A percentile compares a stretch with the other conserved stretches of the same genome.
phyloP scores from a whole-genome alignment of 257 asterid genomes.

The Rubia yunnanensis region DNA sequence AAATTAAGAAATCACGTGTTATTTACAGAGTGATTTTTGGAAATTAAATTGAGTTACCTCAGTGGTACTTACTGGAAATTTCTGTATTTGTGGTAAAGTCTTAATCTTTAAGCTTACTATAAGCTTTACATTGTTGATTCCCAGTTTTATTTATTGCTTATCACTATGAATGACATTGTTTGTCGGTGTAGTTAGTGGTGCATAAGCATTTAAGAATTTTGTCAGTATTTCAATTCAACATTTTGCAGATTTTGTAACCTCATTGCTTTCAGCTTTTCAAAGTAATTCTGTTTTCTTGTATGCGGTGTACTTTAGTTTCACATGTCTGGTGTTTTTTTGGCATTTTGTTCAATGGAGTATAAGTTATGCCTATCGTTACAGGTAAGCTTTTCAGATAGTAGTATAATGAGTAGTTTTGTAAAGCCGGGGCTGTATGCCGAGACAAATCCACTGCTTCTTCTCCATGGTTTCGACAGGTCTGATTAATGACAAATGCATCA shows the following conservation, averaged over 20 bases:
- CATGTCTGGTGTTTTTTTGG: neutral
- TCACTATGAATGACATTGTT: neutral
- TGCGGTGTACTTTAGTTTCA: neutral
- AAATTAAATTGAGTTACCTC: neutral
- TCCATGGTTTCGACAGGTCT: constrained; percentile 96
- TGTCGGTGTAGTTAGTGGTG: neutral
- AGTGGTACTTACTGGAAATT: neutral
- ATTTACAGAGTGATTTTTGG: neutral
- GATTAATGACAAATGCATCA: constrained; percentile 15
- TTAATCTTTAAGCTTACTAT: neutral
- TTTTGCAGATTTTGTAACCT: neutral
- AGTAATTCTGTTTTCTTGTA: neutral
- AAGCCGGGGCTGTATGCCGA: constrained; percentile 39
- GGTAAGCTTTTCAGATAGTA: constrained; percentile 42
- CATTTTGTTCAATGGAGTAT: neutral
- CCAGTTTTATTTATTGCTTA: neutral
- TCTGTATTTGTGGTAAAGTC: neutral
- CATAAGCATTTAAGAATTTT: neutral
- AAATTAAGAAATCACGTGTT: no score
- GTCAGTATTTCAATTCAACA: neutral
- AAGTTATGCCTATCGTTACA: constrained; percentile 15
- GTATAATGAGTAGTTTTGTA: constrained; percentile 79
- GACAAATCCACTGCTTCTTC: constrained; percentile 66
- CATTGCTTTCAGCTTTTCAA: neutral
- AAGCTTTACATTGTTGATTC: neutral